Evolutionary conservation across 148 eudicot species (phyloP).

Genomic region (Diospyros kaki): DNA sequence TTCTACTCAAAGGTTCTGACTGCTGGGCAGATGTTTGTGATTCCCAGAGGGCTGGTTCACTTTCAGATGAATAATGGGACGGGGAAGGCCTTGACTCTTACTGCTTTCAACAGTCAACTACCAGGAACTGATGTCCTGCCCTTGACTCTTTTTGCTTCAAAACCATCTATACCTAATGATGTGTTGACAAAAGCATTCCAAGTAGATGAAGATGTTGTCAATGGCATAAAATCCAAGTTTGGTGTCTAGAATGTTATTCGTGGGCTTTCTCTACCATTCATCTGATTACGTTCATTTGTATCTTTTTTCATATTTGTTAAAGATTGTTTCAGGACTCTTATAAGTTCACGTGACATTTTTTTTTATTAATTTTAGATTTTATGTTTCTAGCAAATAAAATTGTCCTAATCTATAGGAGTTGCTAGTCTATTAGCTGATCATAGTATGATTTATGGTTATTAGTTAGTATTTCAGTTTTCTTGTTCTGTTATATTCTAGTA

Average conservation of each 20-base stretch:
- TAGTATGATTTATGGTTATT: no score
- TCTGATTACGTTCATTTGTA: neutral
- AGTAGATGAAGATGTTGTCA: slow-evolving; percentile 21
- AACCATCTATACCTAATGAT: slow-evolving; percentile 28
- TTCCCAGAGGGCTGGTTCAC: slow-evolving; percentile 42
- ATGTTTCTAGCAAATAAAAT: no score
- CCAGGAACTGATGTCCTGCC: slow-evolving; percentile 28
- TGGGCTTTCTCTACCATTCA: neutral
- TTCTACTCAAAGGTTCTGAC: slow-evolving; percentile 24
- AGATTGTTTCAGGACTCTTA: no score
- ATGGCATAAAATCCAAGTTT: slow-evolving; percentile 29
- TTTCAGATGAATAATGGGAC: slow-evolving; percentile 40
- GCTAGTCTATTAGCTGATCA: no score
- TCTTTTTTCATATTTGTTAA: no score
- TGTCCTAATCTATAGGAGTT: no score
- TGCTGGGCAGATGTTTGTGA: slow-evolving; percentile 41
- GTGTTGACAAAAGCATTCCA: slow-evolving; percentile 37
- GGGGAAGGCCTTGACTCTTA: slow-evolving; percentile 23
- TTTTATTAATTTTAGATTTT: no score
- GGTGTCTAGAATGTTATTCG: neutral
- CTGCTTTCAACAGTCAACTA: slow-evolving; percentile 49
- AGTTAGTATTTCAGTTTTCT: no score
- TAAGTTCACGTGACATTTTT: no score
- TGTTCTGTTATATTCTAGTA: no score
- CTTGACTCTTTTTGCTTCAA: slow-evolving; percentile 28